Conservation (phyloP, 2,329 filamentous ascomycete species). For the Fusarium oxysporum region DNA sequence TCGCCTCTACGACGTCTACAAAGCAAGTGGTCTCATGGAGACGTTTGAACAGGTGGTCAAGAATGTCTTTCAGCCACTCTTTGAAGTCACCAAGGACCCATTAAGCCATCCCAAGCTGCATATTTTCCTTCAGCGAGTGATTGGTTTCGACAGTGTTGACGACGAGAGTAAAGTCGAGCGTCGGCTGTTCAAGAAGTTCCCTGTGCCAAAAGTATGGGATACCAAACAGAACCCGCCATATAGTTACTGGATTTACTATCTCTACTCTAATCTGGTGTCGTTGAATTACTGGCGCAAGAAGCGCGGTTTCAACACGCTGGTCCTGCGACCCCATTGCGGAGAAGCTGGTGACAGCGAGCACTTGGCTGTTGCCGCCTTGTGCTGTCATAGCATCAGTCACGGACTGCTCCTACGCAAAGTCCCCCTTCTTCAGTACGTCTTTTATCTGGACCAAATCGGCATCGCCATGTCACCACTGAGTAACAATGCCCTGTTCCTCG, state of each 20-base stretch:
- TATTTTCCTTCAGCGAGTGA: conserved; percentile 92
- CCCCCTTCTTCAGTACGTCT: conserved; percentile 93
- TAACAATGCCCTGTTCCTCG: conserved; percentile 96
- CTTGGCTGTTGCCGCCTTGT: conserved; percentile 88
- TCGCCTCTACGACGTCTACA: conserved; percentile 95
- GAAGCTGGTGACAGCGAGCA: conserved; percentile 98
- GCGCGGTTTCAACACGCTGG: conserved; percentile 95
- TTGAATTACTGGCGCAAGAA: conserved; percentile 92
- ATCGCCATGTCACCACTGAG: conserved; percentile 99
- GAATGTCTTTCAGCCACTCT: conserved; percentile 93
- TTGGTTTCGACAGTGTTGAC: conserved; percentile 97
- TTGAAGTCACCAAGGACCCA: conserved; percentile 92
- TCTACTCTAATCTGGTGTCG: conserved; percentile 93
- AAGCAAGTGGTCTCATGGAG: conserved; percentile 85
- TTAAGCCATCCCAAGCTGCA: conserved; percentile 91
- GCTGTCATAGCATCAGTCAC: conserved; percentile 97
- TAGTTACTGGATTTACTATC: conserved; percentile 98
- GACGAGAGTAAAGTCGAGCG: conserved; percentile 98
- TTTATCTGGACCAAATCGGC: conserved; percentile 97
- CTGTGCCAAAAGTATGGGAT: conserved; percentile 87
- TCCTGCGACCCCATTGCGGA: conserved; percentile 92
- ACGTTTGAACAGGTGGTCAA: conserved; percentile 90
- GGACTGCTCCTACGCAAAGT: conserved; percentile 93
- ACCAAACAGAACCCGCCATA: conserved; percentile 97
- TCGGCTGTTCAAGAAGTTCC: conserved; percentile 94